These are phyloP conservation scores for Guadua angustifolia DNA, from an alignment of 176 grass and related monocot genomes.

Conservation along the genomic window DNA sequence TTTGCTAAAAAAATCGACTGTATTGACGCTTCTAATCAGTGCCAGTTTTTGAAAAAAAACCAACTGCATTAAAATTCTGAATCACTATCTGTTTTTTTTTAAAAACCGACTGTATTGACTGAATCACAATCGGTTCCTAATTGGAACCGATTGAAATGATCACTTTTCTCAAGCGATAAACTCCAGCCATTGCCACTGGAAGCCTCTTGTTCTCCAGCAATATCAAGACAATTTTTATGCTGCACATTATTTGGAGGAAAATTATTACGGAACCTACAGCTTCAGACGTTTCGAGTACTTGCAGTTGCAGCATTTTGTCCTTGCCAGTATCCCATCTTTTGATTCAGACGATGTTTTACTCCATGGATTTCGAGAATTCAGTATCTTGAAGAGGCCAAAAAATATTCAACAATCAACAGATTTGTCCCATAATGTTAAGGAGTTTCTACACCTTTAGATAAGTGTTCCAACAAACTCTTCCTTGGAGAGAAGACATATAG, in stretches of 20 bases:
- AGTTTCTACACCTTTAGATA: not conserved
- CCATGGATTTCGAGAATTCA: not conserved
- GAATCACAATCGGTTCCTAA: too few species aligned
- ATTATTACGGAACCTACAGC: constrained; percentile 31
- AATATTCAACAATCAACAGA: not conserved
- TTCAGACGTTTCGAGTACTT: constrained; percentile 59
- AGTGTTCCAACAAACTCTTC: not conserved
- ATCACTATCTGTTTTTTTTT: too few species aligned
- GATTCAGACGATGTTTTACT: constrained; percentile 12
- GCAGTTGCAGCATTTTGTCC: constrained; percentile 51
- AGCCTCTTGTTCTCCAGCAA: too few species aligned
- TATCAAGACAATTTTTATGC: constrained; percentile 6
- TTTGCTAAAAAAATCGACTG: too few species aligned
- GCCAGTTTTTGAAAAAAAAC: too few species aligned
- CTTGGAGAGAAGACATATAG: not conserved
- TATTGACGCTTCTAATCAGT: too few species aligned
- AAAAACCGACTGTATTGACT: too few species aligned
- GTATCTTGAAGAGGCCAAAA: constrained; percentile 22
- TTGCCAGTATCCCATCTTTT: constrained; percentile 38
- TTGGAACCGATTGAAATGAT: too few species aligned
- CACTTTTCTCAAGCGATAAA: too few species aligned
- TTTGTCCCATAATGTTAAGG: not conserved
- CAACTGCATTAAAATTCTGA: too few species aligned
- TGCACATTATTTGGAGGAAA: not conserved
- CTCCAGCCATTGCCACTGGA: too few species aligned